Evolutionary conservation across 768 basidiomycete genomes (phyloP).

Genomic region (Serendipita indica): DNA sequence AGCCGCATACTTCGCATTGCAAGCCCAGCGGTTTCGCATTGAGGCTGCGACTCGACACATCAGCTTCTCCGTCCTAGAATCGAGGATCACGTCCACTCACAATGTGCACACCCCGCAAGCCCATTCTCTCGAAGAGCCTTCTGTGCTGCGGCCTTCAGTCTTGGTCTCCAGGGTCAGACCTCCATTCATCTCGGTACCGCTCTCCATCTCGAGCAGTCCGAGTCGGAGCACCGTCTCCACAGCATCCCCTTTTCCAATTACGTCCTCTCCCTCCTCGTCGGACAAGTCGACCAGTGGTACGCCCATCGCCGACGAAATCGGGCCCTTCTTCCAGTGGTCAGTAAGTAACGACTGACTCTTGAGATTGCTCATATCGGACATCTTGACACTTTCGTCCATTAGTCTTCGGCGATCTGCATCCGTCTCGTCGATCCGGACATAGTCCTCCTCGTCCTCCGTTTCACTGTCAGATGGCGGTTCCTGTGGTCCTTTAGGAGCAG

Average conservation of each 20-base stretch:
- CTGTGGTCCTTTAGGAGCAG: background rate
- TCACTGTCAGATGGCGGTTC: background rate
- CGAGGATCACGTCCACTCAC: constrained; percentile 26
- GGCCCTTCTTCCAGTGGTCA: background rate
- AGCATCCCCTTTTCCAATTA: constrained; percentile 29
- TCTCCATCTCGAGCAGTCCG: background rate
- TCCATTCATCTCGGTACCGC: background rate
- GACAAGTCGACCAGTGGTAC: constrained; percentile 7
- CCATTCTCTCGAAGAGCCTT: constrained; percentile 33
- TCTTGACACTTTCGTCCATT: constrained; percentile 17
- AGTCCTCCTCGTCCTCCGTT: constrained; percentile 25
- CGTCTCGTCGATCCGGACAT: constrained; percentile 26
- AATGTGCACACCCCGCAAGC: constrained; percentile 47
- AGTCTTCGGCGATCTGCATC: constrained; percentile 35
- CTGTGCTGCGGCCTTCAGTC: background rate
- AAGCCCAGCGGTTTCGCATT: constrained; percentile 2
- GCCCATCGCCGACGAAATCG: too few species aligned
- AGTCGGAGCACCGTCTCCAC: constrained; percentile 3
- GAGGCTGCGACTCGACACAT: background rate
- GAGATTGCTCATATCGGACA: background rate
- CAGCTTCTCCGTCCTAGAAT: background rate
- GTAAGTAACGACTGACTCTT: background rate
- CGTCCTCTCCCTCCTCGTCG: constrained; percentile 22
- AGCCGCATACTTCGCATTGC: background rate
- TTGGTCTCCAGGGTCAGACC: background rate